Conservation (phyloP, 305 asterid species). For the Ajuga reptans region DNA sequence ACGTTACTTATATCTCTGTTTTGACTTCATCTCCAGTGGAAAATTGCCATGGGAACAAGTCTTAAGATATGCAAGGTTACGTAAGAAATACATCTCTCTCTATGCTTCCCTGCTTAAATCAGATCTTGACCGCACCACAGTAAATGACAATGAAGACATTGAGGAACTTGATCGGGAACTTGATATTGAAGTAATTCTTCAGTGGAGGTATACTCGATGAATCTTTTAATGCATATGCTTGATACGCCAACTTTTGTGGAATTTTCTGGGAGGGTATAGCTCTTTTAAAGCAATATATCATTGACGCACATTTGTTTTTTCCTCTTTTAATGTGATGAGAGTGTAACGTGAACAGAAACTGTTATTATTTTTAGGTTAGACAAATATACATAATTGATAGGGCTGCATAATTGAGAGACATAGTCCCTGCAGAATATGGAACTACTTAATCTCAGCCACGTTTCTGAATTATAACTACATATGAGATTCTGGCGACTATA, state of each 20-base stretch:
- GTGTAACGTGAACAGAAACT: background rate
- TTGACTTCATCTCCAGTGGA: conserved; percentile 55
- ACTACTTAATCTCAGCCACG: background rate
- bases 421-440: background rate
- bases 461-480: background rate
- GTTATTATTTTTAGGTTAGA: background rate
- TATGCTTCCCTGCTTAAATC: conserved; percentile 77
- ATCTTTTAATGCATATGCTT: conserved; percentile 7
- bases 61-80: conserved; percentile 58
- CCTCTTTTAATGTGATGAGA: background rate
- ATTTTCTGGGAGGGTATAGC: conserved; percentile 17
- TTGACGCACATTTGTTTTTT: background rate
- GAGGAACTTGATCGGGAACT: conserved; percentile 84
- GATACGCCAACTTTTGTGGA: conserved; percentile 4
- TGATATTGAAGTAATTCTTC: conserved; percentile 77
- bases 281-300: background rate
- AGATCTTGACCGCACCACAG: conserved; percentile 56
- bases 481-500: background rate
- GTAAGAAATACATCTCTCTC: conserved; percentile 72
- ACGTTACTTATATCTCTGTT: conserved; percentile 13
- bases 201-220: conserved; percentile 64
- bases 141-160: conserved; percentile 73
- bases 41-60: conserved; percentile 91
- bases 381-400: background rate
- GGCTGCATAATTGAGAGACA: background rate